A percentile compares a stretch with the other conserved stretches of the same genome.
Evolutionary conservation across 2,329 filamentous ascomycete species (phyloP).

Genomic region (Alternaria hordeiaustralica): DNA sequence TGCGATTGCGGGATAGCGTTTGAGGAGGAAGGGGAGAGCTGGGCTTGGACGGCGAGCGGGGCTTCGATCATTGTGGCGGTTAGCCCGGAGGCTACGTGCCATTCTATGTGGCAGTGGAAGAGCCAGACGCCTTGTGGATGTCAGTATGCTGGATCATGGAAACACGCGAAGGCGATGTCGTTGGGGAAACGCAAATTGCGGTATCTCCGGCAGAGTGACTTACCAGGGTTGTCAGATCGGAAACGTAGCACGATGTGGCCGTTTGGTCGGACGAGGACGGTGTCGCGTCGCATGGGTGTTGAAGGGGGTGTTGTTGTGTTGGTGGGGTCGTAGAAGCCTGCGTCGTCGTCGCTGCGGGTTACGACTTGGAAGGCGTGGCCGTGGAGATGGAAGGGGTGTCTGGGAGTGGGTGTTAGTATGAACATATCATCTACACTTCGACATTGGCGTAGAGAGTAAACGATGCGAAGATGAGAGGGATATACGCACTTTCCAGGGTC

Average conservation of each 20-base stretch:
- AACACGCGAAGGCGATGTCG: too few relatives aligned
- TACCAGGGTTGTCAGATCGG: slow-evolving; percentile 56
- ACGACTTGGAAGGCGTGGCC: slow-evolving; percentile 50
- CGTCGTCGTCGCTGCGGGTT: slow-evolving; percentile 41
- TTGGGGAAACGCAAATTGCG: too few relatives aligned
- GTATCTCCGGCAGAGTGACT: too few relatives aligned
- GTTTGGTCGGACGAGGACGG: slow-evolving; percentile 60
- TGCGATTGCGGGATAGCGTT: slow-evolving; percentile 66
- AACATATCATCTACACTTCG: neutral
- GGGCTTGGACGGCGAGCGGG: slow-evolving; percentile 64
- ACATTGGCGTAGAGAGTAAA: slow-evolving; percentile 2
- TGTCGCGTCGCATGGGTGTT: slow-evolving; percentile 60
- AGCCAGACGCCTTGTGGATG: slow-evolving; percentile 42
- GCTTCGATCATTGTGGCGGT: slow-evolving; percentile 60
- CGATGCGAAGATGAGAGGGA: slow-evolving; percentile 64
- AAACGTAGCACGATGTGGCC: slow-evolving; percentile 64
- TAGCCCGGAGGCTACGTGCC: slow-evolving; percentile 55
- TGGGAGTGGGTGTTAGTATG: neutral
- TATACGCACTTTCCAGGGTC: slow-evolving; percentile 63
- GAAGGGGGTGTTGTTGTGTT: slow-evolving; percentile 27
- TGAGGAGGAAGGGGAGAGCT: slow-evolving; percentile 17
- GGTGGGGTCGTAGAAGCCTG: slow-evolving; percentile 56
- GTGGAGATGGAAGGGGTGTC: slow-evolving; percentile 75
- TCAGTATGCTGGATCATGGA: too few relatives aligned
- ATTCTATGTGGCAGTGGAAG: slow-evolving; percentile 48